Evolutionary conservation across 768 basidiomycete genomes (phyloP).

Genomic region (Serendipita indica): DNA sequence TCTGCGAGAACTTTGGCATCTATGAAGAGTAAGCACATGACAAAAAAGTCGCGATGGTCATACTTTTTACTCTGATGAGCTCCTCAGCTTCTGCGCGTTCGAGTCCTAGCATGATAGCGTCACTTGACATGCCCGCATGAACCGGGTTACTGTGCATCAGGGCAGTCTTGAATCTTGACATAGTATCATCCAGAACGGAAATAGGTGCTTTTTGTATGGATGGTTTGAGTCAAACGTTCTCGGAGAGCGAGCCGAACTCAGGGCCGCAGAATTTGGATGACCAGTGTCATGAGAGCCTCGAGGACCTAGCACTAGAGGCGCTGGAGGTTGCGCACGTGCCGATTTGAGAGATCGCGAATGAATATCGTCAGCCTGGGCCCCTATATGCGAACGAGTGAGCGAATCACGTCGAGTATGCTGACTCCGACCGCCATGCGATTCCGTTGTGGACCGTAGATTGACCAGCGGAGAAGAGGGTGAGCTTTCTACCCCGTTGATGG

Average conservation of each 20-base stretch:
- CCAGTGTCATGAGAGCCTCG: conserved; percentile 7
- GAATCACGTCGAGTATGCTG: background rate
- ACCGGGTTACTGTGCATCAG: conserved; percentile 20
- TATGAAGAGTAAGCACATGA: background rate
- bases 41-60: no score
- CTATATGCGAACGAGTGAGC: background rate
- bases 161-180: conserved; percentile 76
- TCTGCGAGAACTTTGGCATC: no score
- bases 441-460: conserved; percentile 5
- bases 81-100: background rate
- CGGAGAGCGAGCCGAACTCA: background rate
- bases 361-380: background rate
- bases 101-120: background rate
- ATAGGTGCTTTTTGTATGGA: conserved; percentile 39
- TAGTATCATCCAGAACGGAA: conserved; percentile 65
- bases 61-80: no score
- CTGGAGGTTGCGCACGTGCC: background rate
- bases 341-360: conserved; percentile 8
- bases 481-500: conserved; percentile 7
- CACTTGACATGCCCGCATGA: conserved; percentile 6
- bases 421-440: background rate
- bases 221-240: background rate
- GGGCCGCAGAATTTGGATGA: conserved; percentile 14
- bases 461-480: conserved; percentile 10
- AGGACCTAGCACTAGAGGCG: conserved; percentile 6